Evolutionary conservation across 768 basidiomycete species (phyloP).

Genomic region (Candolleomyces eurysporus): DNA sequence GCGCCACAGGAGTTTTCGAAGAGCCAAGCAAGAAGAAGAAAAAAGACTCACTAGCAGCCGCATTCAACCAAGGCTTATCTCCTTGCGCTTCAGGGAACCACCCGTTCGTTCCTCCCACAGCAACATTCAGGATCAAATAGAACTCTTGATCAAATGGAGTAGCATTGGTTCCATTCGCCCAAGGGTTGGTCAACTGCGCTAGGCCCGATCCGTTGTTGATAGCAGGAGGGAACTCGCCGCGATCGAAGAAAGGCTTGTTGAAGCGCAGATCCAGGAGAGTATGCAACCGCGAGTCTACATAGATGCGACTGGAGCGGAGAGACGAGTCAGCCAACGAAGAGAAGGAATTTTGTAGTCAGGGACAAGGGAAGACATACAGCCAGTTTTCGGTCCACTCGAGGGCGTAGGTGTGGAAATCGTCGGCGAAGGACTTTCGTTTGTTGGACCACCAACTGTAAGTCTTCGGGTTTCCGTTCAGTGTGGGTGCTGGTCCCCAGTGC

Average conservation of each 20-base stretch:
- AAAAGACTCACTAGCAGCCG: constrained; percentile 42
- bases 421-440: constrained; percentile 60
- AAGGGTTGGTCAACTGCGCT: constrained; percentile 65
- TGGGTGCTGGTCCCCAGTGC: constrained; percentile 70
- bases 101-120: constrained; percentile 79
- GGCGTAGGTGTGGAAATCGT: constrained; percentile 73
- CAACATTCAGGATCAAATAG: constrained; percentile 79
- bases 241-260: constrained; percentile 73
- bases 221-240: constrained; percentile 44
- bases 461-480: constrained; percentile 59
- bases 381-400: constrained; percentile 82
- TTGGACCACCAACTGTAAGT: constrained; percentile 80
- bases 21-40: background rate
- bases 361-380: constrained; percentile 44
- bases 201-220: constrained; percentile 38
- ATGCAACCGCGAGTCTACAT: constrained; percentile 78
- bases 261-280: constrained; percentile 72
- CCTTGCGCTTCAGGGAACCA: constrained; percentile 89
- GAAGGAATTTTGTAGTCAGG: constrained; percentile 5
- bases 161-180: constrained; percentile 68
- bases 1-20: background rate
- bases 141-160: constrained; percentile 87
- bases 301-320: constrained; percentile 46
- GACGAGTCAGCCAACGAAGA: background rate
- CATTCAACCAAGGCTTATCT: constrained; percentile 77